Base-by-base conservation (phyloP, 805 yeast species). In the Saturnispora zaruensis region DNA sequence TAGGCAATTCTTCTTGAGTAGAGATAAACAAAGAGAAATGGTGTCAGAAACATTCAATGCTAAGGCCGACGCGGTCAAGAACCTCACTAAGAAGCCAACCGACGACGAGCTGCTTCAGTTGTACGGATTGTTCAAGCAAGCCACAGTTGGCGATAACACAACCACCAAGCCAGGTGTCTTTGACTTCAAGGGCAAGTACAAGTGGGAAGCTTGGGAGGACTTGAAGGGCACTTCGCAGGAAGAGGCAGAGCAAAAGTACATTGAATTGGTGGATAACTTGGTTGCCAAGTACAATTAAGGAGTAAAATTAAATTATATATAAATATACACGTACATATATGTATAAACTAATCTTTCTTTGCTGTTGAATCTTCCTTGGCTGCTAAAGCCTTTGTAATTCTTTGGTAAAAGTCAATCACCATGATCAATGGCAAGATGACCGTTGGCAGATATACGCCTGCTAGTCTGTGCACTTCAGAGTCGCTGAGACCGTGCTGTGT, bases 171-270 rank as follows among this genome's bases (percentile, higher is more conserved):
- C 99, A 49, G 93, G 96, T 55, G 71, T 86, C 52, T 87, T 93
- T 68, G 95, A 89, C 72, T 77, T 93, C 73, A 88, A 85, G 74
- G 97, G 91, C 59, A 89, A 95, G 72, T 86, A 87, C 79, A 93
- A 93, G 77, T 93, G 98, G 98, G 91, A 90, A 66, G 78, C 98
- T 7, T 93, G 98, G 98, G 83, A 83, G 62, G 82, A 81, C 60
- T 73, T 83, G 63, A 84, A 86, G 73, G 99, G 99, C 51, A 78
- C 78, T 53, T 70, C 88, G 38, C 86, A 85, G 70, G 95, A 80
- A 59, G 97, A 88, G 33, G 99, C 99, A 53, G 98, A 91, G 75
- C 56, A 76, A 59, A 76, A 88, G 68, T 80, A 85, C 73, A 85
- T 85, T 62, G 82, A 66, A 8, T 70, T 84, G 41, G 91, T 80